A percentile compares a stretch with the other conserved stretches of the same genome.
phyloP scores from a whole-genome alignment of 2,329 filamentous ascomycete species.

The Graphilbum sp. region DNA sequence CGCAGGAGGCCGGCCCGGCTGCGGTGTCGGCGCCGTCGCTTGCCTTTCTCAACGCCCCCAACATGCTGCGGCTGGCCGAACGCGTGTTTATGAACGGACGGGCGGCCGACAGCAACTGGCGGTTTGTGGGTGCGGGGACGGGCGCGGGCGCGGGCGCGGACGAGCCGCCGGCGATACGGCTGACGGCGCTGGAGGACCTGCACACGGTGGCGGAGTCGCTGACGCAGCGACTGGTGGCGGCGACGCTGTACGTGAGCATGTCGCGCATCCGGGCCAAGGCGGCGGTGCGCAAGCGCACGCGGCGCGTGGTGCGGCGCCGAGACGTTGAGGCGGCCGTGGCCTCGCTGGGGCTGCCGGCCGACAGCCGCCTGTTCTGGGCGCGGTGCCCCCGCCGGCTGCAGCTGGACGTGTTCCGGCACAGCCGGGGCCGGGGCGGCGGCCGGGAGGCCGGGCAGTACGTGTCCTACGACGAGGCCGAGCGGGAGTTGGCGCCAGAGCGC shows the following conservation, averaged over 20 bases:
- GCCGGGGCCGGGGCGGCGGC: slow-evolving; percentile 1
- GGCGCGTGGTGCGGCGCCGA: slow-evolving; percentile 21
- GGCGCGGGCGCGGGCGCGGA: no score
- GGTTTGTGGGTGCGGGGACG: slow-evolving; percentile 36
- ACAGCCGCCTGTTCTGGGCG: slow-evolving; percentile 28
- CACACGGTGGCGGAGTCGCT: slow-evolving; percentile 49
- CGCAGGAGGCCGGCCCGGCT: not conserved
- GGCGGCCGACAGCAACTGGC: slow-evolving; percentile 51
- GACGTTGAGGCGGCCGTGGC: slow-evolving; percentile 34
- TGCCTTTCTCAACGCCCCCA: slow-evolving; percentile 38
- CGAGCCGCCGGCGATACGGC: slow-evolving; percentile 51
- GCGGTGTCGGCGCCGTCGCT: slow-evolving; percentile 22
- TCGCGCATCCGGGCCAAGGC: slow-evolving; percentile 44
- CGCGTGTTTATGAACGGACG: slow-evolving; percentile 61
- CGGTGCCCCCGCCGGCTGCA: slow-evolving; percentile 30
- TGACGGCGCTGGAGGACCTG: slow-evolving; percentile 63
- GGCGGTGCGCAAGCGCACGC: slow-evolving; percentile 12
- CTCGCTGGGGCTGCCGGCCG: slow-evolving; percentile 25
- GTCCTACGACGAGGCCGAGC: slow-evolving; percentile 6
- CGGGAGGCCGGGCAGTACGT: not conserved
- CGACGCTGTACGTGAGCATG: slow-evolving; percentile 52
- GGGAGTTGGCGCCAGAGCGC: not conserved
- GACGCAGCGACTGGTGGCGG: slow-evolving; percentile 52
- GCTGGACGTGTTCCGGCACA: slow-evolving; percentile 28
- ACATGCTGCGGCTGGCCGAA: slow-evolving; percentile 48